These are phyloP conservation scores for Trichoderma sp. DNA, from an alignment of 2,329 filamentous ascomycete species.

Conservation along the genomic window DNA sequence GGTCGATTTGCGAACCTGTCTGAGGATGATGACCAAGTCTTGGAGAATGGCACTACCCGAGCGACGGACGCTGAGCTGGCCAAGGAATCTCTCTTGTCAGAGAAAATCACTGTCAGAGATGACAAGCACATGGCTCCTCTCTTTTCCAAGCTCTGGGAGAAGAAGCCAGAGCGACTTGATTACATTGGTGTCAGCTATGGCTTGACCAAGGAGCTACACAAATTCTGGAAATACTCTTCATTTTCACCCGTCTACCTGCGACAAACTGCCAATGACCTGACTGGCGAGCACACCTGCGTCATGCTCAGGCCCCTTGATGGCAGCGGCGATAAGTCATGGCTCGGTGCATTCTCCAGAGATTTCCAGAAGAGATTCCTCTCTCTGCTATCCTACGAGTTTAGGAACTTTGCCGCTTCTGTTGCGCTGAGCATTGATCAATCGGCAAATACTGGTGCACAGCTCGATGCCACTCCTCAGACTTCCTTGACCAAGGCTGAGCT, in stretches of 20 bases:
- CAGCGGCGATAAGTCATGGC: constrained; percentile 73
- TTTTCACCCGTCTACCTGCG: constrained; percentile 91
- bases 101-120: constrained; percentile 86
- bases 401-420: constrained; percentile 71
- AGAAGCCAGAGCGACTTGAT: constrained; percentile 75
- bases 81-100: constrained; percentile 71
- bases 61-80: constrained; percentile 81
- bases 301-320: constrained; percentile 81
- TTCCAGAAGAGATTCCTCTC: constrained; percentile 93
- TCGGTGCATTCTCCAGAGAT: constrained; percentile 85
- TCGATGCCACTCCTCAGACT: constrained; percentile 51
- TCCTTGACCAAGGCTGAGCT: constrained; percentile 72
- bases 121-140: constrained; percentile 89
- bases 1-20: constrained; percentile 84
- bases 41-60: constrained; percentile 66
- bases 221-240: constrained; percentile 88
- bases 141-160: constrained; percentile 83
- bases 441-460: constrained; percentile 67
- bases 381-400: constrained; percentile 89
- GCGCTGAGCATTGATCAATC: constrained; percentile 88
- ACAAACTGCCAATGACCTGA: constrained; percentile 93
- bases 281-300: constrained; percentile 95
- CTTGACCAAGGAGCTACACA: constrained; percentile 80
- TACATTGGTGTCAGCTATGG: constrained; percentile 96
- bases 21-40: constrained; percentile 58